Base-by-base conservation (phyloP, 2,329 filamentous ascomycete genomes). In the Talaromyces sp. region DNA sequence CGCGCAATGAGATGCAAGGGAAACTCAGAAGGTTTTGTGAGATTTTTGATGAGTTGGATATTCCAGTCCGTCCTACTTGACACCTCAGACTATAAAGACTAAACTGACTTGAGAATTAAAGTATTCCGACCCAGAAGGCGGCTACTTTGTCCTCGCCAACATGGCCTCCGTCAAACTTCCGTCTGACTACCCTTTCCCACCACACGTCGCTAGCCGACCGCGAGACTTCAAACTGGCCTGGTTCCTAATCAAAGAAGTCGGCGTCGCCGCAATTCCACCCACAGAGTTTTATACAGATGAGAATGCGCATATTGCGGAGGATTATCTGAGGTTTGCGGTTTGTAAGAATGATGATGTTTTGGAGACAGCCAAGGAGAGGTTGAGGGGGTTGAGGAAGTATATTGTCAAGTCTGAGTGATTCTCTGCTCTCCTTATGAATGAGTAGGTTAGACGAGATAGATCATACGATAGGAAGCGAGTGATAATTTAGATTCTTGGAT, bases 91-190 rank as follows among this genome's bases (percentile, higher is more conserved):
- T 24, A 31, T 2, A 2, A 16, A 50, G 14, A 8, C 24, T 27
- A 31, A n/a, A 50, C 24, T 50, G 4, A 54, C 10, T 9, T 41
- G 24, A 5, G 6, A 1, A 7, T 22, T 37, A 19, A 22, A 82
- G 76, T 97, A 94, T 81, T 94, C 92, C 1, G 90, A 97, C 66
- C 95, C 95, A 4, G 93, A 99, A 77, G 95, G 95, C 62, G 95
- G 95, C 22, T 99, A 99, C 82, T 99, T 99, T 75, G 92, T 99
- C 45, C 87, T 99, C 62, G 95, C 92, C 68, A 99, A 99, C 81
- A 89, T 98, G 84, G 83, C 87, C 65, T 93, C 94, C 75, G 92
- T 99, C 65, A 87, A 90, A 75, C 76, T 99, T 5, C 95, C 95
- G 0, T 84, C 84, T 4, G 88, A 88, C 75, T 99, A 98, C 77